Conservation (phyloP, 805 yeast species). For the Nakazawaea populi region DNA sequence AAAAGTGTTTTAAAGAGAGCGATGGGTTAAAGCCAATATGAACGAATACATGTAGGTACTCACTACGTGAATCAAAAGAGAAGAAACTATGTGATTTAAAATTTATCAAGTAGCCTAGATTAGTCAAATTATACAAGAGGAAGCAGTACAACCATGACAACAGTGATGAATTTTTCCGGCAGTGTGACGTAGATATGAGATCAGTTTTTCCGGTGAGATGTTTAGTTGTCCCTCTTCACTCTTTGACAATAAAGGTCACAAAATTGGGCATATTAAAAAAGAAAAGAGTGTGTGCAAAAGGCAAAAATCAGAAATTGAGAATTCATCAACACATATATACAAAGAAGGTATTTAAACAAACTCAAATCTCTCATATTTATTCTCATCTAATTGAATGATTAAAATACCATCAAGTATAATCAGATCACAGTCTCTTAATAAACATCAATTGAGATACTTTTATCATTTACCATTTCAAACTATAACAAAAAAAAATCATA, state of each 20-base stretch:
- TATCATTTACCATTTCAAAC: background rate
- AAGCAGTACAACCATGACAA: background rate
- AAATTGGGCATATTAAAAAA: no score
- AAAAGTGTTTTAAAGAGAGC: no score
- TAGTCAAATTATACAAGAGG: background rate
- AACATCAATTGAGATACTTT: no score
- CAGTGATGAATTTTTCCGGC: background rate
- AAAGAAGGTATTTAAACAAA: background rate
- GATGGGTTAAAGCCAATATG: no score
- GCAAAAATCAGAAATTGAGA: background rate
- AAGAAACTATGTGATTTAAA: no score
- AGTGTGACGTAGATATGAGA: background rate
- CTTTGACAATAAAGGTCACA: no score
- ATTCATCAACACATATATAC: background rate
- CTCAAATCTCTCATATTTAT: background rate
- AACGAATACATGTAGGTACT: no score
- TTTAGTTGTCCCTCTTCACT: no score
- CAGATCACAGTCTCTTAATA: background rate
- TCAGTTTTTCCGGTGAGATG: no score
- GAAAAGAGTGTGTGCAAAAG: background rate
- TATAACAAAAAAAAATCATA: background rate
- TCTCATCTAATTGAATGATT: background rate
- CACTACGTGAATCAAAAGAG: no score
- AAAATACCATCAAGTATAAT: background rate
- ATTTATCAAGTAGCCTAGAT: no score